Conservation (phyloP, 2,329 filamentous ascomycete genomes). For the Davidsoniella eucalypti region DNA sequence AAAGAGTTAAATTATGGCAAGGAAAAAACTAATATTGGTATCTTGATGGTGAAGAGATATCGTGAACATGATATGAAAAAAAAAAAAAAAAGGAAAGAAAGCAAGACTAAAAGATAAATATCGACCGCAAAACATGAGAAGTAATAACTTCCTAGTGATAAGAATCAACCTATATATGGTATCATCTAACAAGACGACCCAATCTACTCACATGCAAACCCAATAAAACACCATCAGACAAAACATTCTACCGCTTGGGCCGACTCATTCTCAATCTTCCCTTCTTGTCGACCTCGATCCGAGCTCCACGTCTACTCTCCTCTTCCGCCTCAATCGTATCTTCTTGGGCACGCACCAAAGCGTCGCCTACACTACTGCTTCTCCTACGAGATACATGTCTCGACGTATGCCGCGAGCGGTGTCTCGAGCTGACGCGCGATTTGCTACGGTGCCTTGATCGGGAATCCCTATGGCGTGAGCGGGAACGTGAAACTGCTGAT, state of each 20-base stretch:
- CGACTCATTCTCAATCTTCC: conserved; percentile 85
- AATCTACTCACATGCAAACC: background rate
- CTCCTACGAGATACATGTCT: background rate
- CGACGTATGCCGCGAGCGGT: conserved; percentile 7
- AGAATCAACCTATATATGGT: too few relatives aligned
- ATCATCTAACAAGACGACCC: background rate
- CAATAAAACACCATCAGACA: background rate
- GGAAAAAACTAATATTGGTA: background rate
- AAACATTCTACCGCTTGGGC: conserved; percentile 31
- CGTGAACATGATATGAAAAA: too few relatives aligned
- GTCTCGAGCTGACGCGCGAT: conserved; percentile 3
- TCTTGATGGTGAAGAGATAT: too few relatives aligned
- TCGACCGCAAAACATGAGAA: too few relatives aligned
- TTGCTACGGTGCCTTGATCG: conserved; percentile 1
- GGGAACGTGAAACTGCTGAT: background rate
- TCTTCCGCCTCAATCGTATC: conserved; percentile 39
- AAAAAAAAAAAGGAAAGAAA: too few relatives aligned
- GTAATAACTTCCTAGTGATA: too few relatives aligned
- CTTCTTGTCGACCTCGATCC: conserved; percentile 81
- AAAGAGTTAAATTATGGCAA: background rate
- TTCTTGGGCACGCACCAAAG: conserved; percentile 26
- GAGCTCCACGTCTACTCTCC: conserved; percentile 38
- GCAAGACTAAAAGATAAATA: too few relatives aligned
- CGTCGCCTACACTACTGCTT: background rate
- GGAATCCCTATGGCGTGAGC: conserved; percentile 3